phyloP scores from a whole-genome alignment of 345 rosid species.

The Conringia planisiliqua region DNA sequence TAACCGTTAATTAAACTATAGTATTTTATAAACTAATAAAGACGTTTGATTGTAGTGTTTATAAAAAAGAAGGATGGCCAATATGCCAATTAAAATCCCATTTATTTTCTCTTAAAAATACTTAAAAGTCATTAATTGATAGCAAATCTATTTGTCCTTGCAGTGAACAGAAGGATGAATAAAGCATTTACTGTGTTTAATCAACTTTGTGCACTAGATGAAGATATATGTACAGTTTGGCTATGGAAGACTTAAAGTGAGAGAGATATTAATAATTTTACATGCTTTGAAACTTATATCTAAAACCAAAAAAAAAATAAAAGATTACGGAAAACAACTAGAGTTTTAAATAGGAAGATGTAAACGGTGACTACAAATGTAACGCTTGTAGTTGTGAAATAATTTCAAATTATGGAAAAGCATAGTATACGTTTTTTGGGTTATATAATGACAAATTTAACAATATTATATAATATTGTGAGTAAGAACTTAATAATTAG shows the following conservation, averaged over 20 bases:
- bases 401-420: too few relatives aligned
- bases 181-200: not conserved
- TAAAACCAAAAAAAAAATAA: too few relatives aligned
- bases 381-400: not conserved
- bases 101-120: not conserved
- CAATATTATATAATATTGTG: too few relatives aligned
- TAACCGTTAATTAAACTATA: not conserved
- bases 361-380: too few relatives aligned
- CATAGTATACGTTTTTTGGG: too few relatives aligned
- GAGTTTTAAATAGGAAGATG: too few relatives aligned
- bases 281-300: not conserved
- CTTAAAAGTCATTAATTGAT: not conserved
- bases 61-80: not conserved
- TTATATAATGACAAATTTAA: too few relatives aligned
- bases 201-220: not conserved
- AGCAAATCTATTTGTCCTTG: not conserved
- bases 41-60: not conserved
- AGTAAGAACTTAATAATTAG: too few relatives aligned
- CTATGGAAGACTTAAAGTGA: too few relatives aligned
- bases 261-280: not conserved
- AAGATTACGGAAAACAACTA: too few relatives aligned
- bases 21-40: too few relatives aligned
- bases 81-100: not conserved
- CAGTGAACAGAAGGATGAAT: not conserved
- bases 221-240: not conserved